Conservation (phyloP, 108 stramenopile species). For the Licmophora abbreviata region DNA sequence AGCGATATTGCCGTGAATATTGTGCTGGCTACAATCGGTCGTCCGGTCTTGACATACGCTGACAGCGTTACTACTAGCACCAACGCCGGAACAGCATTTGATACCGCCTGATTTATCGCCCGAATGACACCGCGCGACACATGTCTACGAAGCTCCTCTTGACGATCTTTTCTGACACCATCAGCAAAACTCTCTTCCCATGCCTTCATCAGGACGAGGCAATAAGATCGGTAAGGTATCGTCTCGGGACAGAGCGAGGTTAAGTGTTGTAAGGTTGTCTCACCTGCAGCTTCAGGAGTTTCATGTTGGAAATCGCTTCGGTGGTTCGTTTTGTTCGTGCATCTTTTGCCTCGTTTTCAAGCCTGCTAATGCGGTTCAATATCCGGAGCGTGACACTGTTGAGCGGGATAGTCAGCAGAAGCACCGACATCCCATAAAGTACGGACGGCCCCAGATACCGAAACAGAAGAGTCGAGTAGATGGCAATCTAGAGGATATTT, state of each 20-base stretch:
- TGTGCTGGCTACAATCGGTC: slow-evolving; percentile 62
- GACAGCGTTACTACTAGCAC: slow-evolving; percentile 65
- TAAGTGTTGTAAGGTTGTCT: too few species aligned
- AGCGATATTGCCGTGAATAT: slow-evolving; percentile 90
- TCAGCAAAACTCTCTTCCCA: slow-evolving; percentile 62
- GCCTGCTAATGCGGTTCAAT: slow-evolving; percentile 39
- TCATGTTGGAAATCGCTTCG: slow-evolving; percentile 74
- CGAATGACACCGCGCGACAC: slow-evolving; percentile 43
- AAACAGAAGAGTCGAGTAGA: slow-evolving; percentile 56
- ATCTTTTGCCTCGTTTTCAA: slow-evolving; percentile 68
- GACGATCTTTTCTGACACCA: slow-evolving; percentile 41
- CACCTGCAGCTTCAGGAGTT: slow-evolving; percentile 64
- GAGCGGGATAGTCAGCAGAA: slow-evolving; percentile 62
- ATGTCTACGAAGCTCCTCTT: slow-evolving; percentile 51
- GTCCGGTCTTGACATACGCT: slow-evolving; percentile 51
- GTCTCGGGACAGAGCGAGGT: too few species aligned
- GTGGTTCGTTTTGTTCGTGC: slow-evolving; percentile 63
- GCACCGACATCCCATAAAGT: slow-evolving; percentile 49
- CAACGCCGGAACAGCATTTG: slow-evolving; percentile 59
- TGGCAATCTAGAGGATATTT: too few species aligned
- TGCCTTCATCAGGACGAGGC: too few species aligned
- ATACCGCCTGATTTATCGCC: slow-evolving; percentile 61
- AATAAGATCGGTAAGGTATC: too few species aligned
- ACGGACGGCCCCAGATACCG: slow-evolving; percentile 49
- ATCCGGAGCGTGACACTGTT: slow-evolving; percentile 54